Evolutionary conservation across 2,329 filamentous ascomycete genomes (phyloP), one percentile per base, ranked within the genome.

Genomic region (Sporothrix variecibatus): DNA sequence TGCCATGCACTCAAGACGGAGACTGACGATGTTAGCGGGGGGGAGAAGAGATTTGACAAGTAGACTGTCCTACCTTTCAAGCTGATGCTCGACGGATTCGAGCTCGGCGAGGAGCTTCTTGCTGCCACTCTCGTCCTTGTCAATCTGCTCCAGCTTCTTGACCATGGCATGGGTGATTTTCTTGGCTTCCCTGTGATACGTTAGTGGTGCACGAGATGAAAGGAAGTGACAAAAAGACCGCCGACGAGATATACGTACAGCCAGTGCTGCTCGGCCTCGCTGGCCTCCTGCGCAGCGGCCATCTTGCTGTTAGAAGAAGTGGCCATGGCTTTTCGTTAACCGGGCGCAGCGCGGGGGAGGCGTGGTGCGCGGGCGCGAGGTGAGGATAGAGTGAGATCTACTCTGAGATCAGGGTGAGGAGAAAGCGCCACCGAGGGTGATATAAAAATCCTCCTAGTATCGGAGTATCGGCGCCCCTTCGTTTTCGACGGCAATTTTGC

Each of bases 1-100:
- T 77, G 88, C 87, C 80, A 95, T 90, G 80, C 92, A 95, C 75
- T 89, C 87, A 69, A 90, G 84, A 77, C 94, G 93, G 81, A 93
- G 91, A 78, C 91, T 93, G 79, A 0, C 4, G 5, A 40, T 46
- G 23, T 43, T 68, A 60, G 38, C 8, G 28, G 20, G 7, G n/a
- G 15, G 40, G 23, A 56, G 20, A 49, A 11, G 23, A 17, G 26
- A 7, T 11, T 31, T 1, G 2, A 17, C 6, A 8, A 4, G 20
- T 0, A 31, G 40, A 20, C 23, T 11, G 3, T 38, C 51, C 40
- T 58, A 76, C 73, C 43, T 72, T 46, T 76, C 76, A 0, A 78
- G 74, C 67, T 73, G 43, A 17, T 76, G 72, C 71, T 78, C 77
- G 26, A 76, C 72, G n/a, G 64, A 49, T 17, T 76, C 74, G 64